These are phyloP conservation scores for Tolypocladium inflatum DNA, from an alignment of 2,329 filamentous ascomycete genomes.

Conservation along the genomic window DNA sequence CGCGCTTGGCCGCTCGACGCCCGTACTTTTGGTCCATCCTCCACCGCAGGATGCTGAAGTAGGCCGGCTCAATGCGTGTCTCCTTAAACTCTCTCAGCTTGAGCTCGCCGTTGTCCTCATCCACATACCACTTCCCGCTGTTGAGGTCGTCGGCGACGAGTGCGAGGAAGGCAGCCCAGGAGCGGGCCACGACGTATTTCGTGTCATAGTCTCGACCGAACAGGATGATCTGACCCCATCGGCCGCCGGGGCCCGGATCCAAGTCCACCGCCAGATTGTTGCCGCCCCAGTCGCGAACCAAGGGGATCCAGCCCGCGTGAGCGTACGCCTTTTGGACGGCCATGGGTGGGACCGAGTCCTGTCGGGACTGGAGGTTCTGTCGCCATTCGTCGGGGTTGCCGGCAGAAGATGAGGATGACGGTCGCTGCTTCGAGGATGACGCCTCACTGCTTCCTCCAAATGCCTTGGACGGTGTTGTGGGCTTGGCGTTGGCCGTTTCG, in stretches of 20 bases:
- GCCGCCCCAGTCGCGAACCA: slow-evolving; percentile 96
- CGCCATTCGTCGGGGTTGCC: slow-evolving; percentile 62
- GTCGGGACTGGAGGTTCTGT: slow-evolving; percentile 71
- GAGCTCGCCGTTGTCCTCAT: slow-evolving; percentile 85
- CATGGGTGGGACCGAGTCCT: slow-evolving; percentile 80
- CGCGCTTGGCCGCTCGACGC: slow-evolving; percentile 47
- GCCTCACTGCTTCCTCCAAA: slow-evolving; percentile 57
- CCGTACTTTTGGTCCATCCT: slow-evolving; percentile 93
- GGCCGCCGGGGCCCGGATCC: slow-evolving; percentile 78
- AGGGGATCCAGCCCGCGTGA: slow-evolving; percentile 89
- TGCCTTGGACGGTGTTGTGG: slow-evolving; percentile 60
- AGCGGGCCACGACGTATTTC: slow-evolving; percentile 92
- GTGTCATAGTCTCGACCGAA: slow-evolving; percentile 97
- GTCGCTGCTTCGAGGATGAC: slow-evolving; percentile 56
- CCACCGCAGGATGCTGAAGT: slow-evolving; percentile 93
- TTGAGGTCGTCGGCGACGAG: slow-evolving; percentile 82
- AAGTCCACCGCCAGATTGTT: slow-evolving; percentile 95
- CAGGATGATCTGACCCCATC: slow-evolving; percentile 94
- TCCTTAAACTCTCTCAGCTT: slow-evolving; percentile 89
- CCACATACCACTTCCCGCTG: slow-evolving; percentile 83
- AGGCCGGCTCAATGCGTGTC: slow-evolving; percentile 80
- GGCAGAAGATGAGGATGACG: slow-evolving; percentile 32
- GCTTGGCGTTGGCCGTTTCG: slow-evolving; percentile 45
- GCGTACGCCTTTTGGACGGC: slow-evolving; percentile 88
- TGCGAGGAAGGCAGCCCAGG: slow-evolving; percentile 82